Base-by-base conservation (phyloP, 768 basidiomycete species). In the Serendipita sp. region DNA sequence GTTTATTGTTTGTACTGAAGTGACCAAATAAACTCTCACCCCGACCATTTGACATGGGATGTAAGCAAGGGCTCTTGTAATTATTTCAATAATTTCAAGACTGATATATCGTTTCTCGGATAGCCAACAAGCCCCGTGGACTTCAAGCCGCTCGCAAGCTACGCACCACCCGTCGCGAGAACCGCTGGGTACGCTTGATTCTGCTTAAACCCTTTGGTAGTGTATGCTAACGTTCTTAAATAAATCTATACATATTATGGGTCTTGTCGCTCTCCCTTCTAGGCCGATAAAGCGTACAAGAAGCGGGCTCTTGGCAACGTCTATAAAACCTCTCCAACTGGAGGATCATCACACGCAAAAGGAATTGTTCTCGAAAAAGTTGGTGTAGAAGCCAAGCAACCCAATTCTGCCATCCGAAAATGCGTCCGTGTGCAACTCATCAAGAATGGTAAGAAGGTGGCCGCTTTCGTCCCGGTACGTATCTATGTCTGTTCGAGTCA, bases 371-470 rank as follows among this genome's bases (percentile, higher is more conserved):
- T 99, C 67, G 96, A 99, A 80, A 99, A 99, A 82, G 93, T 99
- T 73, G 96, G 96, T 75, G 95, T 99, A 69, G 96, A 99, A 81
- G 95, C 96, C 75, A 99, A 99, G 80, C 96, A 99, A 78, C 96
- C 96, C 79, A 99, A 99, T 84, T 99, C 96, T 75, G 96, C 96
- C 76, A 98, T 99, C 78, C 93, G 96, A 77, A 99, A 99, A 78
- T 99, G 96, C 81, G 96, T 99, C 70, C 92, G 96, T 80, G 96
- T 99, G 68, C 96, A 99, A 74, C 83, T 99, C 71, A 98, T 99
- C 77, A 99, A 99, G 85, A 99, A 99, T 80, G 96, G 96, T 70
- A 99, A 99, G 88, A 98, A 98, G 77, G 95, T 99, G 75, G 98
- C 95, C 68, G 96, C 96, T 73, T 99, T 99, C 86, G 96, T 98